These are phyloP conservation scores for Pisolithus sp. DNA, from an alignment of 768 basidiomycete species.

Conservation along the genomic window DNA sequence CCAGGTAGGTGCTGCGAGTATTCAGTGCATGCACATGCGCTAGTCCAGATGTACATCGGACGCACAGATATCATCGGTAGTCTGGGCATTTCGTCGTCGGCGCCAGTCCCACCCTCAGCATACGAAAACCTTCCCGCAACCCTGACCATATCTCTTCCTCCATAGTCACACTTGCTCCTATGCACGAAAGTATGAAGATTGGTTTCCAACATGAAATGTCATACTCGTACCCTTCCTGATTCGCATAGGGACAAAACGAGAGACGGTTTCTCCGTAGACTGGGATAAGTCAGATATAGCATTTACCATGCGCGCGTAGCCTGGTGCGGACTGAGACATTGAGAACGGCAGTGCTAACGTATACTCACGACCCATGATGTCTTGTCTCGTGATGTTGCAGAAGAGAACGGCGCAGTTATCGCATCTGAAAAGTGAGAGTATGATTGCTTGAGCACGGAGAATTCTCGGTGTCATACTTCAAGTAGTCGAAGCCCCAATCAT, in stretches of 20 bases:
- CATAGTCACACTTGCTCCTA: conserved; percentile 60
- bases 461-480: conserved; percentile 42
- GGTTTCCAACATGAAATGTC: background rate
- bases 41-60: background rate
- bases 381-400: conserved; percentile 47
- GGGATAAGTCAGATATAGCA: conserved; percentile 46
- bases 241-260: conserved; percentile 62
- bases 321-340: conserved; percentile 16
- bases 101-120: background rate
- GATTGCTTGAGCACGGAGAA: background rate
- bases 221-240: conserved; percentile 52
- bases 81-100: conserved; percentile 24
- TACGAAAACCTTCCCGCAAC: conserved; percentile 45
- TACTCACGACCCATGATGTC: conserved; percentile 50
- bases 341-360: background rate
- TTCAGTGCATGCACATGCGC: background rate
- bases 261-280: conserved; percentile 44
- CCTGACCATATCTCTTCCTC: conserved; percentile 54
- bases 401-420: conserved; percentile 59
- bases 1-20: conserved; percentile 41
- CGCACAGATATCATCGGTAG: conserved; percentile 44
- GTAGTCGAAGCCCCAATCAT: conserved; percentile 61
- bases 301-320: conserved; percentile 56
- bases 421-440: conserved; percentile 32
- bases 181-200: conserved; percentile 1